phyloP scores from a whole-genome alignment of 768 basidiomycete species.

The Cantharellus cinnabarinus region DNA sequence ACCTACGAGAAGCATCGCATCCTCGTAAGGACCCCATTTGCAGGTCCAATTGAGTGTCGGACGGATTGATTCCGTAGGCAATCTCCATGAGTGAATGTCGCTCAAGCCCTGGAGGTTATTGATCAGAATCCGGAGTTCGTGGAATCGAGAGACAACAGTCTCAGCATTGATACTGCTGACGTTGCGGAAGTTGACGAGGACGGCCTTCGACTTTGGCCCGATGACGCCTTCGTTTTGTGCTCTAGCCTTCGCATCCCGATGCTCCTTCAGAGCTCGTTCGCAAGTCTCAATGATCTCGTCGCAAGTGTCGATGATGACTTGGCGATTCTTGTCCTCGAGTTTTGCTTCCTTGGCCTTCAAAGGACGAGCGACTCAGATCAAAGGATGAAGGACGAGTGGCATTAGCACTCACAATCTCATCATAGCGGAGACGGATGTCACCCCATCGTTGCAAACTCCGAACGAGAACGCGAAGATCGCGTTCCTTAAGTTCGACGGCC shows the following conservation, averaged over 20 bases:
- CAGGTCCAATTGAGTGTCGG: conserved; percentile 94
- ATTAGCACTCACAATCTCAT: conserved; percentile 54
- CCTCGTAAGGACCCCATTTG: conserved; percentile 80
- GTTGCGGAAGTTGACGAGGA: conserved; percentile 74
- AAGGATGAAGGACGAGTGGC: conserved; percentile 1
- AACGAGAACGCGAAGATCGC: conserved; percentile 87
- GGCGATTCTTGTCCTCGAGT: conserved; percentile 82
- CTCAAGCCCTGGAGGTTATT: conserved; percentile 53
- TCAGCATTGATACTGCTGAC: conserved; percentile 95
- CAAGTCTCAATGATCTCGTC: conserved; percentile 87
- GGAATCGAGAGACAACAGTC: conserved; percentile 75
- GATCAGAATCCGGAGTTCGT: conserved; percentile 75
- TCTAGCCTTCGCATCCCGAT: conserved; percentile 58
- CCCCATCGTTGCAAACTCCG: conserved; percentile 96
- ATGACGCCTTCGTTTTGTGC: conserved; percentile 76
- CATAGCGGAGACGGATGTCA: conserved; percentile 86
- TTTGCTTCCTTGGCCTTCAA: conserved; percentile 69
- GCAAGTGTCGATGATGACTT: conserved; percentile 73
- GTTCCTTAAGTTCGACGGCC: conserved; percentile 91
- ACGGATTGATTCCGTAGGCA: conserved; percentile 85
- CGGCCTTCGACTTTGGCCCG: conserved; percentile 92
- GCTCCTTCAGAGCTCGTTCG: conserved; percentile 61
- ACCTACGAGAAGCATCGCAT: conserved; percentile 86
- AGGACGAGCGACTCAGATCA: not conserved
- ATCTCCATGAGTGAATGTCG: conserved; percentile 61